phyloP scores from a whole-genome alignment of 345 rosid genomes.

The Microcos paniculata region DNA sequence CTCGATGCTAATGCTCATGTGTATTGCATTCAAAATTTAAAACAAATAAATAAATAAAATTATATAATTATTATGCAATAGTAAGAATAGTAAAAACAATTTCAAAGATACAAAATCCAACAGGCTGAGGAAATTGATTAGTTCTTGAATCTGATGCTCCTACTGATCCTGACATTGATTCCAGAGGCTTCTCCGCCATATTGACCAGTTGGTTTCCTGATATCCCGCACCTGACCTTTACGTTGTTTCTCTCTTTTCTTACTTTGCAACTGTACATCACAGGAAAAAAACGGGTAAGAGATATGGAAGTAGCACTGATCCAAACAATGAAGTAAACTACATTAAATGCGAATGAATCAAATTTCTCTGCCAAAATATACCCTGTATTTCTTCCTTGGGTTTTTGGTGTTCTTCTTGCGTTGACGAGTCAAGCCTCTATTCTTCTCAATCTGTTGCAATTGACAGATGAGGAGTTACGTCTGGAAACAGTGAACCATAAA shows the following conservation, averaged over 20 bases:
- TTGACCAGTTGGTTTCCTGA: conserved; percentile 50
- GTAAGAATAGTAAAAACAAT: not conserved
- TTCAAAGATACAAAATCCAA: not conserved
- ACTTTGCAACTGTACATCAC: conserved; percentile 46
- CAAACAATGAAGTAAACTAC: not conserved
- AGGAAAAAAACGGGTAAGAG: not conserved
- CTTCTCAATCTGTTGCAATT: conserved; percentile 45
- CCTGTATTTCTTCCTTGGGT: conserved; percentile 87
- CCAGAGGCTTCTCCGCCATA: conserved; percentile 74
- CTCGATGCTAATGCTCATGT: too few relatives aligned
- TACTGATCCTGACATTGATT: conserved; percentile 60
- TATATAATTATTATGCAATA: not conserved
- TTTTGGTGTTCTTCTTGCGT: conserved; percentile 59
- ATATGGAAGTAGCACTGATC: not conserved
- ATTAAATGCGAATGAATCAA: not conserved
- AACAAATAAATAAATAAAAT: not conserved
- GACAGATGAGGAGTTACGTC: not conserved
- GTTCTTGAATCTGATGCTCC: conserved; percentile 59
- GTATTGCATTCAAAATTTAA: not conserved
- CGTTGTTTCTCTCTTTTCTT: conserved; percentile 37
- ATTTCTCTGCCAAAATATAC: conserved; percentile 22
- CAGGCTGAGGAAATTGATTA: conserved; percentile 6
- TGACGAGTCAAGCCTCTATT: conserved; percentile 74
- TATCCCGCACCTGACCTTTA: conserved; percentile 59
- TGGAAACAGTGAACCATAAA: not conserved